Evolutionary conservation across 2,329 filamentous ascomycete species (phyloP).

Genomic region (Grosmannia serpens): DNA sequence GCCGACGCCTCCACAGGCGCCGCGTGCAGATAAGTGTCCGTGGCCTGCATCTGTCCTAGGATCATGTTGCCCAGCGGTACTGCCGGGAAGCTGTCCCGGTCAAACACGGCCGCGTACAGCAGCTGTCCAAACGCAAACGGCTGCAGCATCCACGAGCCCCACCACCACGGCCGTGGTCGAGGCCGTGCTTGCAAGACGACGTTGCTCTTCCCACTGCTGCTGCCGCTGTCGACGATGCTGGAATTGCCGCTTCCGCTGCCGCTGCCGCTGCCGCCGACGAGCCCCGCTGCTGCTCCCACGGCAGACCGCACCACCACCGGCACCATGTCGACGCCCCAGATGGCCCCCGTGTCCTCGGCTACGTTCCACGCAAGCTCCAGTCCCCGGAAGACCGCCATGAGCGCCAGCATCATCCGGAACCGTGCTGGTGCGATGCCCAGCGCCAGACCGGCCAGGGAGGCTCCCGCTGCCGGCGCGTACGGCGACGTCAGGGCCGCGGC

Average conservation of each 20-base stretch:
- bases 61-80: slow-evolving; percentile 35
- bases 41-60: slow-evolving; percentile 47
- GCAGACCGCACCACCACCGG: slow-evolving; percentile 9
- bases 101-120: slow-evolving; percentile 64
- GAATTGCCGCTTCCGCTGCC: slow-evolving; percentile 20
- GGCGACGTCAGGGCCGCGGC: slow-evolving; percentile 65
- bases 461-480: slow-evolving; percentile 81
- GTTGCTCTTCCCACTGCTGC: background rate
- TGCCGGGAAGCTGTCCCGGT: slow-evolving; percentile 57
- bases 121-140: slow-evolving; percentile 66
- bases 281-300: slow-evolving; percentile 25
- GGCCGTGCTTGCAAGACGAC: slow-evolving; percentile 15
- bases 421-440: slow-evolving; percentile 59
- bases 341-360: slow-evolving; percentile 59
- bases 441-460: slow-evolving; percentile 73
- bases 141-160: slow-evolving; percentile 73
- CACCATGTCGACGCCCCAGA: slow-evolving; percentile 48
- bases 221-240: slow-evolving; percentile 18
- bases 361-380: slow-evolving; percentile 82
- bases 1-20: slow-evolving; percentile 58
- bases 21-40: slow-evolving; percentile 66
- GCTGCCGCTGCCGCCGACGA: background rate
- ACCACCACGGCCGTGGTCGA: slow-evolving; percentile 66
- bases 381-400: slow-evolving; percentile 70
- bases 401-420: slow-evolving; percentile 66